Percentiles rank a stretch among this genome's conserved stretches.
Evolutionary conservation across 164 flowering plant species (phyloP).

Genomic region (Taxillus chinensis): DNA sequence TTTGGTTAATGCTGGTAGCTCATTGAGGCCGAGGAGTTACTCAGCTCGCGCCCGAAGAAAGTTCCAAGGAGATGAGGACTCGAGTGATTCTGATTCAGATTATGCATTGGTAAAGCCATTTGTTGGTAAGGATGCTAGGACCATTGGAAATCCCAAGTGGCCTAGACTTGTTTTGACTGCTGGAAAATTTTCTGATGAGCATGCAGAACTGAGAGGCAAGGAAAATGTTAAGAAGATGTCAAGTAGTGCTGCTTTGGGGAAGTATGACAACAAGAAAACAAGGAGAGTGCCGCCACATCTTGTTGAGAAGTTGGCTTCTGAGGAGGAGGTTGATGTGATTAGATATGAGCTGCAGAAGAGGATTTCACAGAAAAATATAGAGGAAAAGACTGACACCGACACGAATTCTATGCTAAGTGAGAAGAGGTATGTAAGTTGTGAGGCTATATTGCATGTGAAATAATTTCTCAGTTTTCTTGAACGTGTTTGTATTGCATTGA

Average conservation of each 20-base stretch:
- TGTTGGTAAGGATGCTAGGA: constrained; percentile 1
- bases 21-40: constrained; percentile 22
- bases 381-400: constrained; percentile 5
- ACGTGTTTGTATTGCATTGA: too few relatives aligned
- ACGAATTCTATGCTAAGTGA: constrained; percentile 38
- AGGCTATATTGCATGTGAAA: background rate
- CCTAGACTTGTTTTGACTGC: constrained; percentile 19
- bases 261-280: constrained; percentile 52
- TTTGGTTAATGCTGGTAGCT: background rate
- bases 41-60: constrained; percentile 23
- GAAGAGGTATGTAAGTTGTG: constrained; percentile 42
- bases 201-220: constrained; percentile 12
- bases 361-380: constrained; percentile 18
- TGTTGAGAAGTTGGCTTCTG: constrained; percentile 38
- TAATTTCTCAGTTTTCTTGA: too few relatives aligned
- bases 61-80: constrained; percentile 29
- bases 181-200: constrained; percentile 17
- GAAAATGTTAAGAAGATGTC: constrained; percentile 24
- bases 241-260: constrained; percentile 64
- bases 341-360: constrained; percentile 47
- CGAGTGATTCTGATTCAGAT: constrained; percentile 45
- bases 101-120: constrained; percentile 3
- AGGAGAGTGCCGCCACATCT: constrained; percentile 30
- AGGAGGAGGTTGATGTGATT: constrained; percentile 40
- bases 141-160: constrained; percentile 17